These are phyloP conservation scores for Colletotrichum eremochloae DNA, from an alignment of 2,329 filamentous ascomycete species.

Conservation along the genomic window DNA sequence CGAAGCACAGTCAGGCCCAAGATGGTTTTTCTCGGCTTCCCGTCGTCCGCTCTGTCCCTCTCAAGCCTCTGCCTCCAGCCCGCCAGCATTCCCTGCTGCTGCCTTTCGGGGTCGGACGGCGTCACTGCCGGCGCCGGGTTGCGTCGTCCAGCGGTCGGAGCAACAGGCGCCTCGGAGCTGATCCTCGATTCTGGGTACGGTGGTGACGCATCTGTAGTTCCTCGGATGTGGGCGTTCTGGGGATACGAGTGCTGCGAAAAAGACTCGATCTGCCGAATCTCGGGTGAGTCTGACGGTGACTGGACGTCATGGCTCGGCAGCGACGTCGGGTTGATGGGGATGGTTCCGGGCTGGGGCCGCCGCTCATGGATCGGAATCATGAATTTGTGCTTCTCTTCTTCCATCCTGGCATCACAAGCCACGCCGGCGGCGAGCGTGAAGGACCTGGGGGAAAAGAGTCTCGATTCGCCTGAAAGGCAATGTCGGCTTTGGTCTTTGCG, in stretches of 20 bases:
- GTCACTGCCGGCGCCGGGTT: conserved; percentile 22
- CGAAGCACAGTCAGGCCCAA: conserved; percentile 37
- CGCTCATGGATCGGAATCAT: conserved; percentile 38
- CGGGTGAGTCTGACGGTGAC: conserved; percentile 20
- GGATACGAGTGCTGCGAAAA: conserved; percentile 28
- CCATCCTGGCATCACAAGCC: conserved; percentile 28
- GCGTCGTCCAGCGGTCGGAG: conserved; percentile 13
- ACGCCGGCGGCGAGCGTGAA: conserved; percentile 23
- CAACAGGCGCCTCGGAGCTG: conserved; percentile 20
- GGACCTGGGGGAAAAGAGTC: background rate
- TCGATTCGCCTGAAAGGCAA: background rate
- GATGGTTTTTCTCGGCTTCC: conserved; percentile 32
- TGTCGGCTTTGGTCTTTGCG: background rate
- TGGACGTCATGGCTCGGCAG: conserved; percentile 1
- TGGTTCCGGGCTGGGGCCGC: conserved; percentile 12
- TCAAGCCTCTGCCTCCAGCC: conserved; percentile 37
- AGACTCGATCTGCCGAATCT: conserved; percentile 34
- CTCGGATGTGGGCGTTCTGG: conserved; percentile 19
- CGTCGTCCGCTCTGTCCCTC: conserved; percentile 13
- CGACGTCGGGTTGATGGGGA: conserved; percentile 11
- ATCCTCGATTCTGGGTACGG: conserved; percentile 27
- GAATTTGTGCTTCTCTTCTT: conserved; percentile 41
- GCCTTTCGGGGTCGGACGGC: conserved; percentile 15
- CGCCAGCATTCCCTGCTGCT: background rate
- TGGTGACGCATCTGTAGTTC: conserved; percentile 20